Conservation (phyloP, 495 filamentous ascomycete species). For the Penicillium manginii region DNA sequence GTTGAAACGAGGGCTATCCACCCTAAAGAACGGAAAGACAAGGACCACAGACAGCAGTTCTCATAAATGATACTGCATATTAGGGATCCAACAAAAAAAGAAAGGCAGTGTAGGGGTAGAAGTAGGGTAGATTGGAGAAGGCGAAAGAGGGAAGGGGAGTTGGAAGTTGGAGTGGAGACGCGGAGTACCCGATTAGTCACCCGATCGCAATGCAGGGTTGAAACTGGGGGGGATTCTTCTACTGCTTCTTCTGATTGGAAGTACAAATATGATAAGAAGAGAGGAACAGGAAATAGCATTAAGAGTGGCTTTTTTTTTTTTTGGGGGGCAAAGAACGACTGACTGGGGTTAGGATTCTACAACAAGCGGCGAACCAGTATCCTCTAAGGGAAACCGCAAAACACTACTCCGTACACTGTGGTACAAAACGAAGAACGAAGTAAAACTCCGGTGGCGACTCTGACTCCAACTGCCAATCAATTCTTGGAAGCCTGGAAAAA, state of each 20-base stretch:
- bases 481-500: background rate
- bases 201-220: constrained; percentile 11
- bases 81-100: constrained; percentile 8
- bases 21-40: constrained; percentile 26
- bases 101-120: constrained; percentile 6
- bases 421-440: background rate
- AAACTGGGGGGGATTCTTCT: constrained; percentile 7
- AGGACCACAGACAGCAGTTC: constrained; percentile 13
- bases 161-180: constrained; percentile 30
- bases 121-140: constrained; percentile 24
- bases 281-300: constrained; percentile 6
- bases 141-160: constrained; percentile 19
- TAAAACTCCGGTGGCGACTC: background rate
- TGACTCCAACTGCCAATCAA: background rate
- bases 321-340: background rate
- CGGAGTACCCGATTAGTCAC: constrained; percentile 30
- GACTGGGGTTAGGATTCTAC: background rate
- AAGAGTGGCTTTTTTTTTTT: background rate
- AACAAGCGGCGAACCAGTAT: background rate
- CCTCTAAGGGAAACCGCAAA: too few species aligned
- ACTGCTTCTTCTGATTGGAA: background rate
- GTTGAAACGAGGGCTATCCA: constrained; percentile 26
- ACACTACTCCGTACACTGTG: too few species aligned
- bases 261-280: too few species aligned
- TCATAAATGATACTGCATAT: constrained; percentile 29